Percentiles rank a stretch among this genome's conserved stretches.
These are phyloP conservation scores for Davidsoniella australis DNA, from an alignment of 2,329 filamentous ascomycete species.

Conservation along the genomic window DNA sequence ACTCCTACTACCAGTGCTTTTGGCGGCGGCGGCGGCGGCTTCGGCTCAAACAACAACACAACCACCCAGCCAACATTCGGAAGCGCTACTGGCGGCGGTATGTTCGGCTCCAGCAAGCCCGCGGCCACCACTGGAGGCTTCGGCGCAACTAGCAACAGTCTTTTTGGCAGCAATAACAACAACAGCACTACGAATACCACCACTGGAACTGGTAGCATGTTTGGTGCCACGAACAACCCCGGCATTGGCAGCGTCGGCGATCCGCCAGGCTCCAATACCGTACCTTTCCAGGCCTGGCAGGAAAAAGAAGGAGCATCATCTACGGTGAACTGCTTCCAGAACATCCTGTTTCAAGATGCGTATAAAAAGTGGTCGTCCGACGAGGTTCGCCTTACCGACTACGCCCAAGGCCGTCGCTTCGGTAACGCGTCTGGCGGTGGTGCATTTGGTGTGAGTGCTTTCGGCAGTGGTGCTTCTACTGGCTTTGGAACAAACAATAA, in stretches of 20 bases:
- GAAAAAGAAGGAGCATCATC: constrained; percentile 55
- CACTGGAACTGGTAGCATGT: constrained; percentile 23
- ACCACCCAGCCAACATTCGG: constrained; percentile 15
- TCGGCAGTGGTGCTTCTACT: constrained; percentile 23
- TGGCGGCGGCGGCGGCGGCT: constrained; percentile 22
- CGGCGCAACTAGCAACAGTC: constrained; percentile 25
- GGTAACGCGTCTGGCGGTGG: constrained; percentile 74
- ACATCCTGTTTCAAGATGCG: constrained; percentile 58
- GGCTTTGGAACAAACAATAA: constrained; percentile 16
- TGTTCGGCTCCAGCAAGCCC: constrained; percentile 37
- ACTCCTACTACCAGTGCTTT: constrained; percentile 18
- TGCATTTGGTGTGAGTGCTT: constrained; percentile 54
- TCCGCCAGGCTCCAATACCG: constrained; percentile 50
- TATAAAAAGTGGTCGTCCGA: constrained; percentile 88
- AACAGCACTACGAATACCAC: neutral
- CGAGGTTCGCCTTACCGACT: constrained; percentile 69
- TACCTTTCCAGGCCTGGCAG: constrained; percentile 49
- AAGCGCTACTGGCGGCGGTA: constrained; percentile 20
- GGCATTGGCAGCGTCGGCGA: constrained; percentile 34
- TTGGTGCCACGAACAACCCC: constrained; percentile 28
- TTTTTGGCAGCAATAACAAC: constrained; percentile 30
- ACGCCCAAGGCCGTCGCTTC: constrained; percentile 67
- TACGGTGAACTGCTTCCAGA: constrained; percentile 53
- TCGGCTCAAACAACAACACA: constrained; percentile 21
- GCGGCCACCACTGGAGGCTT: constrained; percentile 24